Percentiles rank a stretch among this genome's conserved stretches.
phyloP scores from a whole-genome alignment of 2,329 filamentous ascomycete species.

The Cytospora mali region DNA sequence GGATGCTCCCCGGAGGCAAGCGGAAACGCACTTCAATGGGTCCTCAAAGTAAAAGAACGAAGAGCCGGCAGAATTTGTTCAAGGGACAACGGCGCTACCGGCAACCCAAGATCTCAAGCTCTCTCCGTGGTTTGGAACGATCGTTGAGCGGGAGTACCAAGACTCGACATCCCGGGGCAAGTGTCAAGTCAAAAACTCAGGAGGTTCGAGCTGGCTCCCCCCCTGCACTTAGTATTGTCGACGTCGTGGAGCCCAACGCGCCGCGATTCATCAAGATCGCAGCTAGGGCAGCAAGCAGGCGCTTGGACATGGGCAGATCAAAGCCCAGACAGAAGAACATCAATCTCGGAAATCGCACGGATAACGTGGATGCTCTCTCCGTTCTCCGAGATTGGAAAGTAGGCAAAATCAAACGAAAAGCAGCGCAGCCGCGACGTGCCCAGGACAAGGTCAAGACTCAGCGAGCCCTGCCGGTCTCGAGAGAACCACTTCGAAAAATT shows the following conservation, averaged over 20 bases:
- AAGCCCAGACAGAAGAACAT: slow-evolving; percentile 61
- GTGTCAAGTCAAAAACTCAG: slow-evolving; percentile 12
- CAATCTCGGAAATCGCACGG: slow-evolving; percentile 60
- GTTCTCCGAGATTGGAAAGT: slow-evolving; percentile 58
- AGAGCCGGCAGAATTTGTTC: slow-evolving; percentile 36
- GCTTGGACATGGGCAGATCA: slow-evolving; percentile 53
- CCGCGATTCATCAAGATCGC: slow-evolving; percentile 64
- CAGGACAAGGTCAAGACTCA: background rate
- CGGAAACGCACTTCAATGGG: slow-evolving; percentile 39
- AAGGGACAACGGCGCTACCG: slow-evolving; percentile 33
- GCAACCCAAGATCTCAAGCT: slow-evolving; percentile 39
- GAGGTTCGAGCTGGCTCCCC: slow-evolving; percentile 18
- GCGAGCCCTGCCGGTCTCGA: slow-evolving; percentile 25
- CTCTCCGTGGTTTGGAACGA: slow-evolving; percentile 26
- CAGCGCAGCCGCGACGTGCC: slow-evolving; percentile 10
- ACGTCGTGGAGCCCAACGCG: slow-evolving; percentile 55
- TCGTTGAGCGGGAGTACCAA: background rate
- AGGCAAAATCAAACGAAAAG: slow-evolving; percentile 51
- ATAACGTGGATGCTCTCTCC: slow-evolving; percentile 59
- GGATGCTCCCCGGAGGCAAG: slow-evolving; percentile 51
- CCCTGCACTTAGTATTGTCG: slow-evolving; percentile 61
- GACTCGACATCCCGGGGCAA: slow-evolving; percentile 9
- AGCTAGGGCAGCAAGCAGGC: slow-evolving; percentile 56
- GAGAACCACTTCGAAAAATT: slow-evolving; percentile 33
- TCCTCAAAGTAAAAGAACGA: slow-evolving; percentile 38